Evolutionary conservation across 2,329 filamentous ascomycete species (phyloP).

Genomic region (Pseudogymnoascus sp.): DNA sequence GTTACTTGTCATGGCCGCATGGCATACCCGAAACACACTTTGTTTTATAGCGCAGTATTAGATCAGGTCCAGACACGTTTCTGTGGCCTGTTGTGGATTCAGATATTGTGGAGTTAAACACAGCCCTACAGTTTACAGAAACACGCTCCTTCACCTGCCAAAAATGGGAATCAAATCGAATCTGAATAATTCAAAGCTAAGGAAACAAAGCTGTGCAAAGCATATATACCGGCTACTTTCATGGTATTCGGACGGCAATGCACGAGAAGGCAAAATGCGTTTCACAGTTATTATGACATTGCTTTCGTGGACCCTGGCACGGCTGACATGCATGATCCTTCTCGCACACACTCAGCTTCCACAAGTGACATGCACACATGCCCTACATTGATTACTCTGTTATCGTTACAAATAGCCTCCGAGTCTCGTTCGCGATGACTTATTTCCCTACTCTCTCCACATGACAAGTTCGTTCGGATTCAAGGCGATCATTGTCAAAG

Average conservation of each 20-base stretch:
- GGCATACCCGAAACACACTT: slow-evolving; percentile 10
- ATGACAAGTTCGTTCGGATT: not conserved
- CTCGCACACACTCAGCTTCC: not conserved
- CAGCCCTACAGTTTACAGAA: slow-evolving; percentile 7
- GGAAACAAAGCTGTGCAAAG: not conserved
- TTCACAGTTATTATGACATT: not conserved
- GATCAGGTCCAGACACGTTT: not conserved
- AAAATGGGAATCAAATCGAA: not conserved
- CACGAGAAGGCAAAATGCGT: not conserved
- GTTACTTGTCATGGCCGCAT: not conserved
- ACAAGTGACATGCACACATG: not conserved
- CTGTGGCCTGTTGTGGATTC: not conserved
- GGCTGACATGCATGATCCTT: slow-evolving; percentile 9
- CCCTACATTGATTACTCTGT: not conserved
- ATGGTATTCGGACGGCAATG: not conserved
- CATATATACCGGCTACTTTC: not conserved
- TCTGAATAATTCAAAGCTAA: not conserved
- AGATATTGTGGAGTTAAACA: slow-evolving; percentile 11
- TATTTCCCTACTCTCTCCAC: not conserved
- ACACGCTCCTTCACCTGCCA: not conserved
- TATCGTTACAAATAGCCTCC: not conserved
- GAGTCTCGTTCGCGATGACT: not conserved
- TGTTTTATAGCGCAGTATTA: slow-evolving; percentile 11
- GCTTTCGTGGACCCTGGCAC: not conserved
- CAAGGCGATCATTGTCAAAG: not conserved